These are phyloP conservation scores for Debaryomycetaceae sp. DNA, from an alignment of 1,139 yeast genomes.

Conservation along the genomic window DNA sequence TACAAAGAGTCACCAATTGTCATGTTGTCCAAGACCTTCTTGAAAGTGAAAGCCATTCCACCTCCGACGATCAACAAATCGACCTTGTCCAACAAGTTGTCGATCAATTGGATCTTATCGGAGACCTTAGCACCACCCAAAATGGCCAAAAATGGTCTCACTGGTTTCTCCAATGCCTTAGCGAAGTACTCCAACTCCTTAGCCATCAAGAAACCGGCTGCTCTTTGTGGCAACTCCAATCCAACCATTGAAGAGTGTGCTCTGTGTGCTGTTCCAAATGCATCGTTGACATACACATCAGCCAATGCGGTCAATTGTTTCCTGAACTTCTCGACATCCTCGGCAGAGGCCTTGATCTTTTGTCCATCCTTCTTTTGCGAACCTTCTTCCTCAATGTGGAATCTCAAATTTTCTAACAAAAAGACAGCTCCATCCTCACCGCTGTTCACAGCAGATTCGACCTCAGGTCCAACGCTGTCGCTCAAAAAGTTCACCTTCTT, in stretches of 20 bases:
- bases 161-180: conserved; percentile 95
- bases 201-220: conserved; percentile 95
- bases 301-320: conserved; percentile 81
- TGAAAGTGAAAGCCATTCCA: conserved; percentile 99
- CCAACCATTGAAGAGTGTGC: conserved; percentile 99
- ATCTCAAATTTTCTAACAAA: conserved; percentile 92
- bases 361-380: conserved; percentile 79
- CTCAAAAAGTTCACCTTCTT: conserved; percentile 68
- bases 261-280: conserved; percentile 98
- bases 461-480: conserved; percentile 89
- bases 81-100: conserved; percentile 93
- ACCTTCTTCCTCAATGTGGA: conserved; percentile 96
- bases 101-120: conserved; percentile 96
- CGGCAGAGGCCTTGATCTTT: conserved; percentile 86
- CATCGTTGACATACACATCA: conserved; percentile 95
- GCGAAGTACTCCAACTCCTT: conserved; percentile 96
- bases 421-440: conserved; percentile 72
- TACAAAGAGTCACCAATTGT: conserved; percentile 84
- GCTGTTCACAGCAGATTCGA: conserved; percentile 67
- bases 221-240: conserved; percentile 86
- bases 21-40: conserved; percentile 82
- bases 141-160: conserved; percentile 94
- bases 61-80: conserved; percentile 92
- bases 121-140: conserved; percentile 98
- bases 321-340: conserved; percentile 82